Evolutionary conservation across 148 eudicot species (phyloP).

Genomic region (Persicaria tinctoria): DNA sequence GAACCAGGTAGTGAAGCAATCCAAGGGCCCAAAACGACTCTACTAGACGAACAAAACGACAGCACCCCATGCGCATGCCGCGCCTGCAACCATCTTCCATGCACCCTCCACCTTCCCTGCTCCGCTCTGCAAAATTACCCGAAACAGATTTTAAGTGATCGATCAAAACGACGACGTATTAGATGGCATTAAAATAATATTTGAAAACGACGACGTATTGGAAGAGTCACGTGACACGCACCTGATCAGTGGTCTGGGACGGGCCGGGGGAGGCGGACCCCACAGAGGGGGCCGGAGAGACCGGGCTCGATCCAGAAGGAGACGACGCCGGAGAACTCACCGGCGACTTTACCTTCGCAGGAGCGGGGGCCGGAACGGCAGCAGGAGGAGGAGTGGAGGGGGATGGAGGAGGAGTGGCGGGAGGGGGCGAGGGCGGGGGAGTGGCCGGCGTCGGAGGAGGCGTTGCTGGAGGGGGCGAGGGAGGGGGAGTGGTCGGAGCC

Average conservation of each 20-base stretch:
- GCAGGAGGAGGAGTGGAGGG: background rate
- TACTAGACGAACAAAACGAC: slow-evolving; percentile 9
- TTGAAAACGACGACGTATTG: background rate
- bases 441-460: background rate
- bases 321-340: slow-evolving; percentile 2
- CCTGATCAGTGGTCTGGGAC: slow-evolving; percentile 6
- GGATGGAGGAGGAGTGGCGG: slow-evolving; percentile 1
- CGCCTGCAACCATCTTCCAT: slow-evolving; percentile 1
- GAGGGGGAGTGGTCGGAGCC: slow-evolving; percentile 1
- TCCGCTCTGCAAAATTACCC: background rate
- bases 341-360: background rate
- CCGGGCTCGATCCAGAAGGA: background rate
- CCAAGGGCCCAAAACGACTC: background rate
- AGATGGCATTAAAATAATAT: background rate
- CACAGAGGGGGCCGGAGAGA: background rate
- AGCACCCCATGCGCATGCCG: slow-evolving; percentile 4
- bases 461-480: background rate
- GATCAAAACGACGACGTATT: background rate
- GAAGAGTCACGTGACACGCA: background rate
- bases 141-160: too few relatives aligned
- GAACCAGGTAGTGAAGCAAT: background rate
- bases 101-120: background rate
- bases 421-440: background rate
- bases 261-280: slow-evolving; percentile 10
- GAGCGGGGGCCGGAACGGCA: slow-evolving; percentile 2